Evolutionary conservation across 306 rosid genomes (phyloP), one percentile per base, ranked within the genome.

Genomic region (Malus asiatica): DNA sequence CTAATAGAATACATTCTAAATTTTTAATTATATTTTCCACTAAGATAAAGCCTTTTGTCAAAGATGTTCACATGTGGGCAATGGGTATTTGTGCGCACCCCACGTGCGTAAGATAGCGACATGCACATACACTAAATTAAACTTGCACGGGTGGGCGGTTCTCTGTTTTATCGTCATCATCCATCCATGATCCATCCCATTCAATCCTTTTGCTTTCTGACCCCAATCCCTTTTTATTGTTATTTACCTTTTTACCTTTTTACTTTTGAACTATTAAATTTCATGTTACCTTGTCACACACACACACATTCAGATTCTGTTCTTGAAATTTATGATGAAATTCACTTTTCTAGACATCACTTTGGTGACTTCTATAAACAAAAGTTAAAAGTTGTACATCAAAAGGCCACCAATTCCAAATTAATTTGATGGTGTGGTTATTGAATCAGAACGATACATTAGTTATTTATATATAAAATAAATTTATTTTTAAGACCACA

Each of bases 111-210:
- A 68, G 90, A 90, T 42, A 76, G 89, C 78, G 90, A 91, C 89
- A 55, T 62, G 13, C 75, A n/a, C 35, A 22, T 45, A 73, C 77
- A 25, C 81, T 71, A 77, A 79, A 81, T 71, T 72, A 76, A 87
- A 79, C 85, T 68, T 85, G 88, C 96, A 82, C 94, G 94, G 76
- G 86, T 86, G 96, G 92, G 88, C 59, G 81, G 82, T 83, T 57
- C 77, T 44, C 29, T 8, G 35, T 61, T 19, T 35, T 4, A 70
- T 73, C 67, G 8, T 33, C 11, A 70, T 73, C 76, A 14, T 33
- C 65, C 7, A 19, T 40, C 6, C 75, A 14, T 25, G 40, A 25
- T 53, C 48, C 3, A 25, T 68, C 48, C 78, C 18, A 40, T 77
- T 78, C 45, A 77, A 48, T 81, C 79, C 67, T 22, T 40, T 74